Evolutionary conservation across 208 protist species (phyloP), one percentile per base, ranked within the genome.

Genomic region (Trypanosoma congolense): DNA sequence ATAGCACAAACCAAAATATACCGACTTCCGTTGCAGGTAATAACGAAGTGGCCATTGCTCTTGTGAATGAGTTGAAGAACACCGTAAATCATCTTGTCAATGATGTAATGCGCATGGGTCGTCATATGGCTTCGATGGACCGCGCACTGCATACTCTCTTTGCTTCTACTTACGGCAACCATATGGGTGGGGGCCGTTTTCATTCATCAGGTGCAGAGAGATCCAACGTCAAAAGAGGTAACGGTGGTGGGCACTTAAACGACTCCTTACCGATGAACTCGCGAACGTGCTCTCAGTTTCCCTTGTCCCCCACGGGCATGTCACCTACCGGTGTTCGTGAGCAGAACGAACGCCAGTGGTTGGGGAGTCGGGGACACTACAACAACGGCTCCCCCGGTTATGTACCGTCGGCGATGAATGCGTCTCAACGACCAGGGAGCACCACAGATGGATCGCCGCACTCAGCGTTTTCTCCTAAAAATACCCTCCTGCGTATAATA

Each of bases 31-130:
- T 2, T 26, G n/a, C 29, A 18, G 10, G 6, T 41, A 10, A 1
- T 59, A 22, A 28, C 48, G 30, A 28, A 62, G 35, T 56, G 4
- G 35, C 75, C 18, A 26, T 31, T 3, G 65, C 67, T 12, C 69
- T 73, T 18, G 51, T 90, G 40, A 43, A 53, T n/a, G 56, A 38
- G n/a, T 16, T 77, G 1, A 71, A 79, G 38, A 76, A 87, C 18
- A 44, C 46, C 19, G 33, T 90, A 4, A 44, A 65, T 22, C 52
- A 65, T 21, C 57, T 84, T 22, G 40, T 43, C 6, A 22, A n/a
- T 8, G 73, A 60, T 12, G 30, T 82, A 22, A 70, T 77, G 31
- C 45, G 45, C 4, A 56, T 82, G 29, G 75, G 82, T 18, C 56
- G 67, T 3, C 62, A 73, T 30, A 35, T 85, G 36, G 62, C 66